A percentile compares a stretch with the other conserved stretches of the same genome.
Conservation (phyloP, 2,329 filamentous ascomycete genomes). For the Fusarium redolens region DNA sequence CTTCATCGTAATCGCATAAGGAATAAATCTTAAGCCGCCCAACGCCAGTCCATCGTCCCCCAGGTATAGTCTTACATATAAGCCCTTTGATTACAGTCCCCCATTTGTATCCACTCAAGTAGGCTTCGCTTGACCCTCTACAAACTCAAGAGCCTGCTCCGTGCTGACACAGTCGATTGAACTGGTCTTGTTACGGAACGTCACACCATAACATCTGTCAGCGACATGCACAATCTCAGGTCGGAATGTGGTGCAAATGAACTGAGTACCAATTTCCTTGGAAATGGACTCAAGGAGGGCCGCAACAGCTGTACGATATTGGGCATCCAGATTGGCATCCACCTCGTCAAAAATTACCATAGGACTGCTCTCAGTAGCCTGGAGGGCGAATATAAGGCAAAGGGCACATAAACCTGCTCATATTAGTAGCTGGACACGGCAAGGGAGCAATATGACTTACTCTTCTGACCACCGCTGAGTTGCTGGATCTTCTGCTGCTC, state of each 20-base stretch:
- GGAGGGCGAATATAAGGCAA: conserved; percentile 98
- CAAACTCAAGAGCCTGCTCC: conserved; percentile 91
- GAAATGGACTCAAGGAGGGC: conserved; percentile 86
- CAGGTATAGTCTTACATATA: conserved; percentile 40
- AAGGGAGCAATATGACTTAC: conserved; percentile 62
- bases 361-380: conserved; percentile 94
- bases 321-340: conserved; percentile 96
- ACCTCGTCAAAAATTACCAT: conserved; percentile 99
- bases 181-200: conserved; percentile 93
- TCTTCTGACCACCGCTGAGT: conserved; percentile 96
- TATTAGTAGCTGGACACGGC: conserved; percentile 3
- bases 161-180: conserved; percentile 89
- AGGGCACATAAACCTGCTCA: conserved; percentile 85
- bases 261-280: conserved; percentile 75
- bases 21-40: conserved; percentile 41
- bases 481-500: conserved; percentile 99
- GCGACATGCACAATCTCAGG: conserved; percentile 96
- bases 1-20: conserved; percentile 41
- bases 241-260: conserved; percentile 98
- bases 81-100: conserved; percentile 12
- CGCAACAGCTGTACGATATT: conserved; percentile 96
- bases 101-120: conserved; percentile 22
- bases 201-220: conserved; percentile 97
- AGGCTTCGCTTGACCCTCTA: conserved; percentile 79
- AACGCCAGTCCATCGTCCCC: conserved; percentile 40